Conservation (phyloP, 1,139 yeast genomes). For the Sugiyamaella paludigena region DNA sequence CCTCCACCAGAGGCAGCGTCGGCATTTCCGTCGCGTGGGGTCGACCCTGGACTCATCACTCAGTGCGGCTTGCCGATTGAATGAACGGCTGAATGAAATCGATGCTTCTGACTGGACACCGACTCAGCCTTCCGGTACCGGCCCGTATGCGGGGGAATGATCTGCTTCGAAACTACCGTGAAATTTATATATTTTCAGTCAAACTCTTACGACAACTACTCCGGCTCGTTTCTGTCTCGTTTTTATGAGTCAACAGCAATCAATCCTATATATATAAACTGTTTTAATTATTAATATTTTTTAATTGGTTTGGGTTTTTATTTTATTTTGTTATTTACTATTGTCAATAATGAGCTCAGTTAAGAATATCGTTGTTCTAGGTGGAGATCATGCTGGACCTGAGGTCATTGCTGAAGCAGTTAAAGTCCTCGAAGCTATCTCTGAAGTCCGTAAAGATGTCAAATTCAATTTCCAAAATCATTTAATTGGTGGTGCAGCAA, state of each 20-base stretch:
- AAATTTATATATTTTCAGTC: background rate
- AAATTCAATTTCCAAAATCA: constrained; percentile 76
- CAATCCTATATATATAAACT: background rate
- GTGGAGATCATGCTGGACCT: constrained; percentile 96
- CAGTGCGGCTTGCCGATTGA: too few species aligned
- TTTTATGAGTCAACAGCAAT: background rate
- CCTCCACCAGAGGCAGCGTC: too few species aligned
- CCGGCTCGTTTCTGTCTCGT: background rate
- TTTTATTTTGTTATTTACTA: background rate
- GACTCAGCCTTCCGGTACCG: background rate
- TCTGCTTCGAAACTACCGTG: background rate
- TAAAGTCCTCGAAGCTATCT: constrained; percentile 80
- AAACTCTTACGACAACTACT: background rate
- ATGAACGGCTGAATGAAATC: too few species aligned
- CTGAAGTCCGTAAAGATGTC: constrained; percentile 56
- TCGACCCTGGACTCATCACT: too few species aligned
- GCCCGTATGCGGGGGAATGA: background rate
- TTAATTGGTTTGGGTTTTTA: too few species aligned
- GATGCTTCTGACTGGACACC: too few species aligned
- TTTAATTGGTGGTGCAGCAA: constrained; percentile 96
- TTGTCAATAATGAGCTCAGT: background rate
- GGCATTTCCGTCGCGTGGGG: too few species aligned
- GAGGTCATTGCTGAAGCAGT: constrained; percentile 89
- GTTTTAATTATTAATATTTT: too few species aligned
- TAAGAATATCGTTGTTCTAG: constrained; percentile 81